Evolutionary conservation across 345 rosid genomes (phyloP).

Genomic region (Cardiospermum halicacabum): DNA sequence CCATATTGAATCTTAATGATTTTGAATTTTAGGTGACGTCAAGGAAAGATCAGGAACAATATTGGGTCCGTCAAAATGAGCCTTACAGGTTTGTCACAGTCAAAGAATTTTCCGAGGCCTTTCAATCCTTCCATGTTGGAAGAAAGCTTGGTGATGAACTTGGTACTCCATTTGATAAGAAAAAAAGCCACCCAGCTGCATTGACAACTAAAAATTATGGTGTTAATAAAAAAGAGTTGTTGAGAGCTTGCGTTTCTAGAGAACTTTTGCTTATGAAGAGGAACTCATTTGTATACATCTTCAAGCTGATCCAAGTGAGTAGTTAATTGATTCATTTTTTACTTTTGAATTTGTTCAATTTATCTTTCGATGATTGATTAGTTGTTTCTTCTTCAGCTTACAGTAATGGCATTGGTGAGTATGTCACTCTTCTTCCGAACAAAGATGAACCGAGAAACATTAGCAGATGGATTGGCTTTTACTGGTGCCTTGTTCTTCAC

Average conservation of each 20-base stretch:
- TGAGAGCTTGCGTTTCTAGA: constrained; percentile 59
- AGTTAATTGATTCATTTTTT: neutral
- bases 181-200: constrained; percentile 68
- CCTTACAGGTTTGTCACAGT: constrained; percentile 60
- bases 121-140: constrained; percentile 59
- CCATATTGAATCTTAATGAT: neutral
- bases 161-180: constrained; percentile 43
- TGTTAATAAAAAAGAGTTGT: constrained; percentile 49
- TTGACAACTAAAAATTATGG: constrained; percentile 56
- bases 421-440: constrained; percentile 62
- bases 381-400: constrained; percentile 28
- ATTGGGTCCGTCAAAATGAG: constrained; percentile 54
- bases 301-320: constrained; percentile 61
- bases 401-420: constrained; percentile 23
- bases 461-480: constrained; percentile 44
- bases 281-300: constrained; percentile 61
- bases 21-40: constrained; percentile 59
- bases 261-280: constrained; percentile 71
- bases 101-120: constrained; percentile 63
- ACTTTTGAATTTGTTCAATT: neutral
- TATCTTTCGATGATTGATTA: neutral
- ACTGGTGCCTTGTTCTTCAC: constrained; percentile 63
- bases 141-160: constrained; percentile 38
- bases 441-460: constrained; percentile 40
- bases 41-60: constrained; percentile 72